Evolutionary conservation across 2,329 filamentous ascomycete genomes (phyloP), one percentile per base, ranked within the genome.

Genomic region (Botrytis paeoniae): DNA sequence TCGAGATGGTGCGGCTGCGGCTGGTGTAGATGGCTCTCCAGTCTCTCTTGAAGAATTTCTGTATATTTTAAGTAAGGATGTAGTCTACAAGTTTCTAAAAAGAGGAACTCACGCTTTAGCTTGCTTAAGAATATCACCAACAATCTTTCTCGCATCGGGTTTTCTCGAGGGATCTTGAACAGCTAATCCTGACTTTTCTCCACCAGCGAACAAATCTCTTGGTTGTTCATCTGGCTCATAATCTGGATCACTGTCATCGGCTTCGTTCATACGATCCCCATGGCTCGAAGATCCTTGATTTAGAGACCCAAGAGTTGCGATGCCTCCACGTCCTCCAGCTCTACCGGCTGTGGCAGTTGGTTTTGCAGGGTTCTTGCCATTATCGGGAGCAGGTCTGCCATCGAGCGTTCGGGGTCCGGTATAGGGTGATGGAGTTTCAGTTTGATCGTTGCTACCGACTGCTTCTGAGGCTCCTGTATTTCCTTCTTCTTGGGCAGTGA

Each of bases 131-230:
- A 92, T 89, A 75, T 91, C 89, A 71, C 86, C 87, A 76, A 92
- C 87, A 73, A 91, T 83, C 76, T 85, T 87, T 78, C 84, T 84
- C 0, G 87, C 83, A 59, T 87, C 86, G 3, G 86, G 83, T 79
- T 73, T 72, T 32, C 76, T 76, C 16, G 57, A 51, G 1, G 90
- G 90, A 77, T 92, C 90, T 78, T 92, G 89, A 37, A 92, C 88
- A 35, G 90, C 90, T 63, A 92, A 82, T 0, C 89, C 90, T 43
- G 93, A 95, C 86, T 96, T 96, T 83, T 95, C 93, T 48, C 93
- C 93, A 69, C 93, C 93, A 32, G 93, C 91, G 81, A 95, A 96
- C 75, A 95, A 84, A 79, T 96, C 92, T 75, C 89, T 84, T 10
- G 86, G 85, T 75, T 89, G 86, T 51, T 88, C 85, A 41, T 90